phyloP scores from a whole-genome alignment of 306 rosid genomes.

The Lathyrus oleraceus region DNA sequence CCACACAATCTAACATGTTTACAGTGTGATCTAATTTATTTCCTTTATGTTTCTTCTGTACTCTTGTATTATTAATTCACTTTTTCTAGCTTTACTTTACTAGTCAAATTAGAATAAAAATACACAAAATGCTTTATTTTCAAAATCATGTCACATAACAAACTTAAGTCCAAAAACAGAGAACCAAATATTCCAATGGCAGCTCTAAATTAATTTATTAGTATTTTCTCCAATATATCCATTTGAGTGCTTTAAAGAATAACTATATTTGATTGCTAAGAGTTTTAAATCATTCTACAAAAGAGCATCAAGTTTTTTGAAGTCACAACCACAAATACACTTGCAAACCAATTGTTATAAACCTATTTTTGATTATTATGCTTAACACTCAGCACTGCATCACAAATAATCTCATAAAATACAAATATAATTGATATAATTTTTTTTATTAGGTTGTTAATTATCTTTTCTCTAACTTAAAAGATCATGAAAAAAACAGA shows the following conservation, averaged over 20 bases:
- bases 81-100: constrained; percentile 46
- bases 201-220: background rate
- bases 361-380: background rate
- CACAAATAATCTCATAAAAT: constrained; percentile 7
- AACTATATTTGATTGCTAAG: background rate
- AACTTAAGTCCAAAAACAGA: constrained; percentile 26
- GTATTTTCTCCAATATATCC: constrained; percentile 2
- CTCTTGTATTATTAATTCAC: constrained; percentile 37
- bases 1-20: constrained; percentile 48
- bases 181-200: constrained; percentile 36
- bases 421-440: too few species aligned
- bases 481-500: too few species aligned
- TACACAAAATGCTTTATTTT: constrained; percentile 31
- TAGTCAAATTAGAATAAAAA: constrained; percentile 42
- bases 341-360: background rate
- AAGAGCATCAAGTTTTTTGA: background rate
- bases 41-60: constrained; percentile 13
- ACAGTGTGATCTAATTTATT: constrained; percentile 35
- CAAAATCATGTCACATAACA: constrained; percentile 15
- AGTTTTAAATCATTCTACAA: background rate
- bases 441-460: too few species aligned
- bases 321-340: background rate
- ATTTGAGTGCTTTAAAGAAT: constrained; percentile 1
- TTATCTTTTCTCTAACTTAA: too few species aligned
- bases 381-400: background rate